Evolutionary conservation across 78 protist species (phyloP).

Genomic region (Dictyostelium citrinum): DNA sequence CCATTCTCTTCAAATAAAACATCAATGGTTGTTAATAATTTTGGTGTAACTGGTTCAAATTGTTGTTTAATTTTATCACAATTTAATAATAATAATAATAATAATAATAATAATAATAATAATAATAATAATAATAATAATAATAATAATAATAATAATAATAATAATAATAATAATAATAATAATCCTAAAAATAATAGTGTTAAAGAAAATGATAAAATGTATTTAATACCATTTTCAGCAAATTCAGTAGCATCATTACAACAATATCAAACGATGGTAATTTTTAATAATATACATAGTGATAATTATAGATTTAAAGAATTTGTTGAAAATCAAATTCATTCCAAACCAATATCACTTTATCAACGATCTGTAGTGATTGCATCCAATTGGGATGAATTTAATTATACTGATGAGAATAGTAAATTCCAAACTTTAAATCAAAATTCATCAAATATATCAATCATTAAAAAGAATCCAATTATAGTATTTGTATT

Average conservation of each 20-base stretch:
- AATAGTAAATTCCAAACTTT: neutral
- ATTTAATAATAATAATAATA: neutral
- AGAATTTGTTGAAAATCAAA: neutral
- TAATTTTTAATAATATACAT: neutral
- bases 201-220: too few relatives aligned
- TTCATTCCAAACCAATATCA: neutral
- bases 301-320: neutral
- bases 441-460: neutral
- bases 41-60: slow-evolving; percentile 91
- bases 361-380: neutral
- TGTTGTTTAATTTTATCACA: slow-evolving; percentile 28
- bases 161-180: too few relatives aligned
- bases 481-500: neutral
- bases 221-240: neutral
- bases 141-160: neutral
- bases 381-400: neutral
- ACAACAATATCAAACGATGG: neutral
- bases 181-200: too few relatives aligned
- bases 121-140: neutral
- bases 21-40: slow-evolving; percentile 22
- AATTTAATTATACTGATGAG: neutral
- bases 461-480: neutral
- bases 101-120: neutral
- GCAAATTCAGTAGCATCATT: neutral
- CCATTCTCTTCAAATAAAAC: slow-evolving; percentile 18